These are phyloP conservation scores for Lachancea nothofagi DNA, from an alignment of 805 yeast genomes.

Conservation along the genomic window DNA sequence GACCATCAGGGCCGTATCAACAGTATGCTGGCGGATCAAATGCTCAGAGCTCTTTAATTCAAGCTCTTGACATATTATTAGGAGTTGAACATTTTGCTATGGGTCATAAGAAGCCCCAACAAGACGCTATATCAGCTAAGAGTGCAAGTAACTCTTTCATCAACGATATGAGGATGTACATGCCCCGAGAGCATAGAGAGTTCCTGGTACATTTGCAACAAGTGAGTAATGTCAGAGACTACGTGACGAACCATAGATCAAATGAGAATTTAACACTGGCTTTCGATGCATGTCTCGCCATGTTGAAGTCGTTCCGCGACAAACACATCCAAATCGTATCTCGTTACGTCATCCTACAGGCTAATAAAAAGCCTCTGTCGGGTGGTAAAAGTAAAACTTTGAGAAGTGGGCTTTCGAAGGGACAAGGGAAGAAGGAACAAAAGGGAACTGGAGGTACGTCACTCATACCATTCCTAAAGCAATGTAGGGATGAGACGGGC, in stretches of 20 bases:
- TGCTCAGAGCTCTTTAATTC: conserved; percentile 88
- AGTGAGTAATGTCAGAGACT: conserved; percentile 58
- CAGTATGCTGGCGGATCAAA: conserved; percentile 84
- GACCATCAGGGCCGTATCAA: conserved; percentile 52
- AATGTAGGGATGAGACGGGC: conserved; percentile 94
- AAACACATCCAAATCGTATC: conserved; percentile 92
- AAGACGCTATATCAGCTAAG: conserved; percentile 22
- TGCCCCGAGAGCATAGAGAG: conserved; percentile 83
- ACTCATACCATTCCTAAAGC: conserved; percentile 83
- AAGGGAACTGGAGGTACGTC: conserved; percentile 95
- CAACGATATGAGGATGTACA: conserved; percentile 77
- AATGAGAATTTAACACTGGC: conserved; percentile 58
- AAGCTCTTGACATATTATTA: conserved; percentile 72
- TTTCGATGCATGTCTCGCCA: conserved; percentile 85
- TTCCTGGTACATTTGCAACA: conserved; percentile 59
- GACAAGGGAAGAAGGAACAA: conserved; percentile 47
- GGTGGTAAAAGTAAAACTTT: conserved; percentile 52
- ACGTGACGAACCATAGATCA: conserved; percentile 42
- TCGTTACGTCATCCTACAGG: conserved; percentile 76
- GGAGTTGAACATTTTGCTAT: conserved; percentile 75
- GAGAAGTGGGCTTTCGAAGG: conserved; percentile 55
- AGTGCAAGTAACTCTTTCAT: conserved; percentile 49
- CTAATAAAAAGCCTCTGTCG: conserved; percentile 47
- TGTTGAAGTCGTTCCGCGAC: conserved; percentile 83
- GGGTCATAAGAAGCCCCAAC: conserved; percentile 45